phyloP scores from a whole-genome alignment of 306 rosid genomes.

The Luffa acutangula region DNA sequence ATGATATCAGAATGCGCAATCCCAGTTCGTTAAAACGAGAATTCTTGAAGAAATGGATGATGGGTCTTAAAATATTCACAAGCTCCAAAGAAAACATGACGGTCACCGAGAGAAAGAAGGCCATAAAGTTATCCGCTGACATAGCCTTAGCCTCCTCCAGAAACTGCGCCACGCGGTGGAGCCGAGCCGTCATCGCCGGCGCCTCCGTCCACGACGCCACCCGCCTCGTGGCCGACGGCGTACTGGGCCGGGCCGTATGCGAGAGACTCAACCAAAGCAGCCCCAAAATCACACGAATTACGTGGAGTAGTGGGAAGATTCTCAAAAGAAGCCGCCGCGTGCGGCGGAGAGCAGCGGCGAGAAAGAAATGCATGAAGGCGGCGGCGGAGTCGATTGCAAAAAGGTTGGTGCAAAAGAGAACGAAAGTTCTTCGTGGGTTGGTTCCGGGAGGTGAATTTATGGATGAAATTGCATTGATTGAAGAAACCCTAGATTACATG shows the following conservation, averaged over 20 bases:
- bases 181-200: conserved; percentile 43
- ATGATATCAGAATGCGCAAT: conserved; percentile 34
- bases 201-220: conserved; percentile 15
- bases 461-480: conserved; percentile 51
- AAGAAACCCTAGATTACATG: conserved; percentile 84
- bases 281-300: background rate
- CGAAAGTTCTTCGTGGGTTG: conserved; percentile 37
- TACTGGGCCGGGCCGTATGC: conserved; percentile 12
- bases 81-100: conserved; percentile 37
- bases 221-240: conserved; percentile 1
- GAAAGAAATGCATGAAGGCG: conserved; percentile 9
- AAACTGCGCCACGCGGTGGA: conserved; percentile 45
- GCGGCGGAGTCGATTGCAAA: conserved; percentile 27
- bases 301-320: conserved; percentile 24
- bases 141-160: conserved; percentile 78
- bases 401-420: conserved; percentile 45
- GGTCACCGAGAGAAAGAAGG: conserved; percentile 51
- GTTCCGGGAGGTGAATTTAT: conserved; percentile 68
- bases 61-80: conserved; percentile 40
- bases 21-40: conserved; percentile 42
- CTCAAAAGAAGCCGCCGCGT: conserved; percentile 31
- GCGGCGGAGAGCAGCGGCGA: background rate
- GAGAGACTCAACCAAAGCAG: background rate
- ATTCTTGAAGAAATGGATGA: conserved; percentile 55
- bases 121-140: conserved; percentile 69